Base-by-base conservation (phyloP, 2,329 filamentous ascomycete genomes). In the Parastagonospora avenae region DNA sequence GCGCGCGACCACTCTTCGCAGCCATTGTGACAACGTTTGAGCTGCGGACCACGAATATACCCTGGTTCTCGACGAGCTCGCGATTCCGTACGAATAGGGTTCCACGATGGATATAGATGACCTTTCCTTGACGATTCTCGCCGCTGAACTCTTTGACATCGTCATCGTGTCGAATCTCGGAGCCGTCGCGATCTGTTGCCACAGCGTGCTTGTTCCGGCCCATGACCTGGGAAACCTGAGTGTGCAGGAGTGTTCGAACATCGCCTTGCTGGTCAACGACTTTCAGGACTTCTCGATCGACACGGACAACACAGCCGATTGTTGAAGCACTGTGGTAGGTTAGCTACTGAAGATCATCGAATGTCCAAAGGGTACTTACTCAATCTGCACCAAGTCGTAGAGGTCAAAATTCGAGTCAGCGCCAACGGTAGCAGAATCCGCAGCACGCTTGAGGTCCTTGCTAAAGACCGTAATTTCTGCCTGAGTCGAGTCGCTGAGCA, bases 381-480 rank as follows among this genome's bases (percentile, higher is more conserved):
- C 93, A 54, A 99, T 84, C 75, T 97, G 92, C 11, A 99, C 91
- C 24, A 99, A 82, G 71, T 99, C 94, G 63, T 95, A 91, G 30
- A 99, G 85, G 62, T 92, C 89, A 73, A 90, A 97, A 74, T 95
- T 90, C 9, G 91, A 91, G n/a, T 93, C 81, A 29, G 86, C 85
- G 27, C 91, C 89, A 67, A 92, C 87, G 12, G 91, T 92, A 56
- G 92, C 92, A 62, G 92, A 91, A 70, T 97, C 94, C 48, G 91
- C 91, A 27, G 94, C 94, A 74, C 96, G 91, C 61, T 95, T 86
- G 54, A 99, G 78, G 77, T 99, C 94, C 73, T 96, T 97, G 79
- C 93, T 97, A 71, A 99, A 99, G 30, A 99, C 94, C 0, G 92
- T 97, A 62, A 99, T 92, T 72, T 99, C 94, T 45, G 88, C 87